Percentiles rank a stretch among this genome's conserved stretches.
Conservation (phyloP, 176 grass and related monocot species). For the Carex parvula region DNA sequence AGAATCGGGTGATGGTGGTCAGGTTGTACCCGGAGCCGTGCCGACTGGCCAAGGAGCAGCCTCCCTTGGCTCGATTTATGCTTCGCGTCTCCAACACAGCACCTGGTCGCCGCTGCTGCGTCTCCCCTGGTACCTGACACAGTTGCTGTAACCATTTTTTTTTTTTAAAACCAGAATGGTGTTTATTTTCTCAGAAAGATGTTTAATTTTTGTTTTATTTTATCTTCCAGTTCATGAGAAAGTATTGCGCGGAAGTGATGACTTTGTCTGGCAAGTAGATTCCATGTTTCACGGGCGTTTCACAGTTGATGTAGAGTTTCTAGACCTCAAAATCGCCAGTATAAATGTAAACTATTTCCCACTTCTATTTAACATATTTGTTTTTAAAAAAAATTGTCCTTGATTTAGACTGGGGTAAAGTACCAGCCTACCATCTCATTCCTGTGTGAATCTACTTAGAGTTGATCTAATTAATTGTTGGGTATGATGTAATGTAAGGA, state of each 20-base stretch:
- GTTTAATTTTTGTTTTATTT: neutral
- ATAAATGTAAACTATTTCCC: slow-evolving; percentile 48
- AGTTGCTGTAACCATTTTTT: neutral
- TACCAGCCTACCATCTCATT: neutral
- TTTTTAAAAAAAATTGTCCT: neutral
- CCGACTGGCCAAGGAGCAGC: slow-evolving; percentile 73
- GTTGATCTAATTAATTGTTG: neutral
- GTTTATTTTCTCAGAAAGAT: slow-evolving; percentile 1
- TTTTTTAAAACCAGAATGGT: neutral
- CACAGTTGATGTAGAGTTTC: slow-evolving; percentile 76
- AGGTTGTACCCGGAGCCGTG: slow-evolving; percentile 84
- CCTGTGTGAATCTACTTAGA: neutral
- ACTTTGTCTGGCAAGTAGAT: slow-evolving; percentile 76
- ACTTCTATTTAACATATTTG: neutral
- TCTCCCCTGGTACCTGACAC: slow-evolving; percentile 50
- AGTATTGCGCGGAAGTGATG: slow-evolving; percentile 76
- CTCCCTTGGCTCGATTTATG: slow-evolving; percentile 67
- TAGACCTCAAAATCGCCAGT: slow-evolving; percentile 63
- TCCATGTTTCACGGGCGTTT: slow-evolving; percentile 55
- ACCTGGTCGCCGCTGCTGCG: slow-evolving; percentile 46
- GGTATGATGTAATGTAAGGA: neutral
- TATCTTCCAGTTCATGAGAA: slow-evolving; percentile 48
- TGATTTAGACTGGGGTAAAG: neutral
- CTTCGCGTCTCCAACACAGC: slow-evolving; percentile 62
- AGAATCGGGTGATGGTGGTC: slow-evolving; percentile 54